Percentiles rank a stretch among this genome's conserved stretches.
Evolutionary conservation across 805 yeast species (phyloP).

Genomic region (Ogataea degrootiae): DNA sequence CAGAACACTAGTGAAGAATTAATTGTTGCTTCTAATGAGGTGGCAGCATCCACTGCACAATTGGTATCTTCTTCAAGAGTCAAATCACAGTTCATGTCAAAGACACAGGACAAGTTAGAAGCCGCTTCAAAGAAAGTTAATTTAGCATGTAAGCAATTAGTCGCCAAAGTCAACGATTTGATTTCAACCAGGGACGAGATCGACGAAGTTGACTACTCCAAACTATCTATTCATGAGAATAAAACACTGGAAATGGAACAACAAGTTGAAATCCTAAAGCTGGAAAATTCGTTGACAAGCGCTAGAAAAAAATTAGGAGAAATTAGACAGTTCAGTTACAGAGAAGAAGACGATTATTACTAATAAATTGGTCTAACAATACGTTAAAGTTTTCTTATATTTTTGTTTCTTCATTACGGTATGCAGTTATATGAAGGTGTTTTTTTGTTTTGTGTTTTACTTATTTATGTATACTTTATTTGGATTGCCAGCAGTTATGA

Average conservation of each 20-base stretch:
- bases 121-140: slow-evolving; percentile 63
- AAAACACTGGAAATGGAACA: slow-evolving; percentile 88
- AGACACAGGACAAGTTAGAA: slow-evolving; percentile 72
- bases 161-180: slow-evolving; percentile 46
- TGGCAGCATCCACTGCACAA: slow-evolving; percentile 89
- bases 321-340: slow-evolving; percentile 74
- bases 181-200: slow-evolving; percentile 25
- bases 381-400: not conserved
- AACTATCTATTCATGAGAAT: slow-evolving; percentile 70
- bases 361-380: not conserved
- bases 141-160: slow-evolving; percentile 70
- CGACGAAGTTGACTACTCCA: slow-evolving; percentile 57
- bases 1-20: slow-evolving; percentile 73
- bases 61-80: slow-evolving; percentile 88
- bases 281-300: slow-evolving; percentile 64
- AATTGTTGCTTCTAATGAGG: slow-evolving; percentile 87
- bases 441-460: too few species aligned
- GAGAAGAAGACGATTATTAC: slow-evolving; percentile 51
- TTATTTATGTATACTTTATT: too few species aligned
- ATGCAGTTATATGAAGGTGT: too few species aligned
- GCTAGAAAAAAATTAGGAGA: slow-evolving; percentile 84
- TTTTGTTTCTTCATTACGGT: not conserved
- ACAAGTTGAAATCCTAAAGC: slow-evolving; percentile 81
- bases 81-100: slow-evolving; percentile 71
- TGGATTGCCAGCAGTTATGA: too few species aligned